Percentiles rank a stretch among this genome's conserved stretches.
Conservation (phyloP, 2,329 filamentous ascomycete genomes). For the Cladosporium sp. region DNA sequence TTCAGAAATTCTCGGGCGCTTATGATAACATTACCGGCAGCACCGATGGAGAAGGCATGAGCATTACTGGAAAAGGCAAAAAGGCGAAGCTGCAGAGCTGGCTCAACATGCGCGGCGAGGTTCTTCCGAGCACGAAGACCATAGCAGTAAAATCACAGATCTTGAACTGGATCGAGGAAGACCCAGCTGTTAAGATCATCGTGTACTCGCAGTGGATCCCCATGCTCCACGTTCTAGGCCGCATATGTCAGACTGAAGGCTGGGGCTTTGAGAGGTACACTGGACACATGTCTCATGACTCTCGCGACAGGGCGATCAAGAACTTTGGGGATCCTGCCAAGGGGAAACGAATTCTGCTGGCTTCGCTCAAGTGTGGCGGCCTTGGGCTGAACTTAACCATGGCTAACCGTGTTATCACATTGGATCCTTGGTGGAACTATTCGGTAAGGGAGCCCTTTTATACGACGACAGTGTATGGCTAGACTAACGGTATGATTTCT, state of each 20-base stretch:
- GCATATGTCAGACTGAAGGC: slow-evolving; percentile 52
- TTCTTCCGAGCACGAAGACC: slow-evolving; percentile 51
- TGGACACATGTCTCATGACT: slow-evolving; percentile 50
- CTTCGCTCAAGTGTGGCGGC: slow-evolving; percentile 60
- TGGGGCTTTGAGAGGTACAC: slow-evolving; percentile 55
- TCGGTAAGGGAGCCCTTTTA: too few species aligned
- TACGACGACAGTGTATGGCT: too few species aligned
- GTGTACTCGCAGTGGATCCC: slow-evolving; percentile 62
- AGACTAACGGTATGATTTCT: neutral
- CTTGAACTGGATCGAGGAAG: slow-evolving; percentile 48
- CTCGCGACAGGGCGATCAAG: slow-evolving; percentile 50
- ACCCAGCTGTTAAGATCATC: slow-evolving; percentile 57
- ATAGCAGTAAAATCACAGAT: slow-evolving; percentile 50
- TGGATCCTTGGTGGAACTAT: too few species aligned
- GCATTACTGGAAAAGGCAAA: slow-evolving; percentile 12
- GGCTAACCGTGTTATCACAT: slow-evolving; percentile 39
- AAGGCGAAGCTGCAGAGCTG: slow-evolving; percentile 40
- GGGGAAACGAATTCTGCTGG: slow-evolving; percentile 56
- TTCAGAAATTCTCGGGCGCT: neutral
- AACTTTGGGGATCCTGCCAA: slow-evolving; percentile 46
- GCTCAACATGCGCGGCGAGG: slow-evolving; percentile 40
- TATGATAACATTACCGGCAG: neutral
- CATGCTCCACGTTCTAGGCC: slow-evolving; percentile 54
- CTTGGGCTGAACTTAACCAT: slow-evolving; percentile 61
- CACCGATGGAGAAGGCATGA: neutral